Evolutionary conservation across 2,329 filamentous ascomycete genomes (phyloP).

Genomic region (Ceratocystiopsis brevicomis): DNA sequence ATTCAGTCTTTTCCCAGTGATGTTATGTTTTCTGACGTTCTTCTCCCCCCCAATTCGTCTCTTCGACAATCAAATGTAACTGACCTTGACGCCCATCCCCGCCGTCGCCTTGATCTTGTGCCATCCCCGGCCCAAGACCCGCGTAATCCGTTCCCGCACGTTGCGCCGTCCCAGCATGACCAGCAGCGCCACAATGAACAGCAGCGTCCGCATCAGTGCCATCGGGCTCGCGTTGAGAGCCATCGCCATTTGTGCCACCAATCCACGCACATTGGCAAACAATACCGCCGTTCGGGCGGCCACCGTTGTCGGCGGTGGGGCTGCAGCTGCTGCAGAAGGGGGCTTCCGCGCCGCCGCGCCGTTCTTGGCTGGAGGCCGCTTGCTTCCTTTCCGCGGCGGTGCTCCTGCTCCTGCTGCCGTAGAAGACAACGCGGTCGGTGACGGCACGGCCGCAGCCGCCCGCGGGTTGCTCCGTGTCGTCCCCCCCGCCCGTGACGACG

Average conservation of each 20-base stretch:
- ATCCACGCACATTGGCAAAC: slow-evolving; percentile 29
- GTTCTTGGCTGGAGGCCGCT: neutral
- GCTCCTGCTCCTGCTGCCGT: neutral
- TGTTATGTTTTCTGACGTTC: neutral
- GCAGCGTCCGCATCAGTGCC: slow-evolving; percentile 41
- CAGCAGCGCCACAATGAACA: slow-evolving; percentile 64
- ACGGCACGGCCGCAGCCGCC: slow-evolving; percentile 11
- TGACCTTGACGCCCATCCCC: slow-evolving; percentile 94
- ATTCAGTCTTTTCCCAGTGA: neutral
- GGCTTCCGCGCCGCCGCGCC: neutral
- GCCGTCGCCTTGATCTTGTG: slow-evolving; percentile 66
- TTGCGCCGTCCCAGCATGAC: slow-evolving; percentile 57
- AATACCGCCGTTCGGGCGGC: slow-evolving; percentile 29
- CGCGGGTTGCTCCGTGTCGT: slow-evolving; percentile 11
- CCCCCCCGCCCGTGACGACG: slow-evolving; percentile 14
- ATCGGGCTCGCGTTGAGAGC: slow-evolving; percentile 38
- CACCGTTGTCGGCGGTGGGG: neutral
- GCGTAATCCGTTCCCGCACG: slow-evolving; percentile 54
- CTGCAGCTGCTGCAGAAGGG: no score
- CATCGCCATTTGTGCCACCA: slow-evolving; percentile 31
- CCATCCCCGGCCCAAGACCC: slow-evolving; percentile 53
- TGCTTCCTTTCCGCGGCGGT: neutral
- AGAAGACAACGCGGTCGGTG: neutral
- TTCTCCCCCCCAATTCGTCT: no score
- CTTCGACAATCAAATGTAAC: slow-evolving; percentile 53